A percentile compares a stretch with the other conserved stretches of the same genome.
phyloP scores from a whole-genome alignment of 495 filamentous ascomycete genomes.

The Aspergillus indologenus region DNA sequence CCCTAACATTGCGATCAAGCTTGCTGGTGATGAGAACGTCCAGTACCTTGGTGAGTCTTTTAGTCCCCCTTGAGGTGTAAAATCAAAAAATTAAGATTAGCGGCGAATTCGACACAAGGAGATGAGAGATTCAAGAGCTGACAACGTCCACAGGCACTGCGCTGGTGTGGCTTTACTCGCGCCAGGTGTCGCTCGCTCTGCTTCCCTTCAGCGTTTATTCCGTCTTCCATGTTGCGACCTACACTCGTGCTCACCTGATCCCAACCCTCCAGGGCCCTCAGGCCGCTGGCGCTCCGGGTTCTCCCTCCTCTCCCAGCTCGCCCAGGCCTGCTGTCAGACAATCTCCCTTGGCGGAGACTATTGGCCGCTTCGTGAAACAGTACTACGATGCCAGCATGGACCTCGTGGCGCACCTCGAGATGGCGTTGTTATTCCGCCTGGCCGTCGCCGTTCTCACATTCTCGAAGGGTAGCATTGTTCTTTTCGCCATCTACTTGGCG shows the following conservation, averaged over 20 bases:
- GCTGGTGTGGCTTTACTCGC: constrained; percentile 88
- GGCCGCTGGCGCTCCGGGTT: constrained; percentile 39
- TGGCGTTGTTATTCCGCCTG: constrained; percentile 78
- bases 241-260: constrained; percentile 53
- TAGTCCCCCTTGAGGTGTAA: not conserved
- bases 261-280: constrained; percentile 47
- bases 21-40: constrained; percentile 88
- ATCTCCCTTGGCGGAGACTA: constrained; percentile 70
- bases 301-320: constrained; percentile 51
- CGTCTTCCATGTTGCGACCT: constrained; percentile 92
- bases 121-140: not conserved
- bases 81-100: not conserved
- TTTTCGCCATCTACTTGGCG: constrained; percentile 77
- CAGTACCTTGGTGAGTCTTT: constrained; percentile 83
- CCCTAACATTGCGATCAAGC: constrained; percentile 56
- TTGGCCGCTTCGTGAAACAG: constrained; percentile 91
- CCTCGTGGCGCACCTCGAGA: constrained; percentile 72
- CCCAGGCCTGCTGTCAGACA: constrained; percentile 58
- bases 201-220: constrained; percentile 96
- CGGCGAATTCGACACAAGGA: too few relatives aligned
- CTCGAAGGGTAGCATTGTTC: constrained; percentile 84
- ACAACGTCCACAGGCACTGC: constrained; percentile 69
- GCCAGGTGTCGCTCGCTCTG: constrained; percentile 84
- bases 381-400: constrained; percentile 93
- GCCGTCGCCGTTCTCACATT: constrained; percentile 77